Evolutionary conservation across 208 protist species (phyloP).

Genomic region (Naegleria fowleri): DNA sequence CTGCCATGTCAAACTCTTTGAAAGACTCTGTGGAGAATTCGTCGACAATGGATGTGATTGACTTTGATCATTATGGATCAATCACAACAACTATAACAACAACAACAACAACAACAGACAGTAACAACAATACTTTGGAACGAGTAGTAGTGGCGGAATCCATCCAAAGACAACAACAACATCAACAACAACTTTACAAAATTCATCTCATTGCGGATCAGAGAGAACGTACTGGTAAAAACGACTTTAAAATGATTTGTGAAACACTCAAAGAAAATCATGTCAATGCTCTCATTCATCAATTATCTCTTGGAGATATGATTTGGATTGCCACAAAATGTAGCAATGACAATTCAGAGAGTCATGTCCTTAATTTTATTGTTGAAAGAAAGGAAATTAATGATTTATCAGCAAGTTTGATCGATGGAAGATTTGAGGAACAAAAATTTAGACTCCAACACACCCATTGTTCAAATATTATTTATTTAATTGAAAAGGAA

Average conservation of each 20-base stretch:
- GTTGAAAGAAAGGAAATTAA: slow-evolving; percentile 44
- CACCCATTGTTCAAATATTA: slow-evolving; percentile 35
- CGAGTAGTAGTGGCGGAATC: no score
- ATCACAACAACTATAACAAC: no score
- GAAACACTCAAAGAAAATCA: slow-evolving; percentile 8
- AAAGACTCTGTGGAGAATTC: no score
- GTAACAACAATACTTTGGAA: no score
- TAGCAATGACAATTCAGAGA: no score
- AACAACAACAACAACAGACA: no score
- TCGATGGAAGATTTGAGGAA: slow-evolving; percentile 47
- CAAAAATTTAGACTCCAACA: slow-evolving; percentile 40
- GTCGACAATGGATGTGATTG: no score
- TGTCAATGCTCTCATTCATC: not conserved
- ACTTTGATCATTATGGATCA: no score
- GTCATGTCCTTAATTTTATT: slow-evolving; percentile 39
- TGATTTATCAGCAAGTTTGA: slow-evolving; percentile 38
- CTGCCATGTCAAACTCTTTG: no score
- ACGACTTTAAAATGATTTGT: slow-evolving; percentile 27
- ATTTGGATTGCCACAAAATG: slow-evolving; percentile 34
- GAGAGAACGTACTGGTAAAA: slow-evolving; percentile 31
- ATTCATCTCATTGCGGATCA: slow-evolving; percentile 34
- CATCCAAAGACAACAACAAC: no score
- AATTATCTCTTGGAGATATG: slow-evolving; percentile 42
- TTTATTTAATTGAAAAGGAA: slow-evolving; percentile 43
- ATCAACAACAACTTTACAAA: no score